These are phyloP conservation scores for Solanum paucissectum DNA, from an alignment of 257 asterid genomes.

Conservation along the genomic window DNA sequence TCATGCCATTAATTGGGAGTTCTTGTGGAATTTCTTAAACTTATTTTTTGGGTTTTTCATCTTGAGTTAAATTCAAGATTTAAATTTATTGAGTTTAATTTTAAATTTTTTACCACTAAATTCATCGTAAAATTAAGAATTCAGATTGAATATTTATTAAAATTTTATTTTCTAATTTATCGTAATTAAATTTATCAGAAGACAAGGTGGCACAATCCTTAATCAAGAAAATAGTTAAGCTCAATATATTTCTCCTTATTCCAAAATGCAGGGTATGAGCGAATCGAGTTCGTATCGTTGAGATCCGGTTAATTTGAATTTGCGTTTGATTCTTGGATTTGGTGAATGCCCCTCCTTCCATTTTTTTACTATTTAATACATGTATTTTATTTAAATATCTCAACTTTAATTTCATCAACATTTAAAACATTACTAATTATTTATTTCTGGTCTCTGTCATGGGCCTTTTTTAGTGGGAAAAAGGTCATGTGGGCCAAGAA, in stretches of 20 bases:
- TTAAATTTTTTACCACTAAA: background rate
- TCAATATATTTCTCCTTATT: background rate
- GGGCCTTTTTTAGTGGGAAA: constrained; percentile 18
- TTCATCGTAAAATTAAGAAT: background rate
- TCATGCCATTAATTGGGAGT: background rate
- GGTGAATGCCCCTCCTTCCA: background rate
- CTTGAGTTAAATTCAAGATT: background rate
- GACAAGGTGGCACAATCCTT: background rate
- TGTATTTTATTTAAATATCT: background rate
- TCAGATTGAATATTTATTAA: background rate
- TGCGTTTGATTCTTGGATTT: background rate
- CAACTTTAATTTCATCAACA: background rate
- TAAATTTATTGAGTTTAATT: background rate
- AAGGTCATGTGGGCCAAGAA: constrained; percentile 17
- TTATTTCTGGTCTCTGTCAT: background rate
- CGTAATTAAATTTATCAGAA: background rate
- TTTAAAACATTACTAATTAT: background rate
- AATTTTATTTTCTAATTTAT: background rate
- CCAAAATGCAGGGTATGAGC: background rate
- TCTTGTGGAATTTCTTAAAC: background rate
- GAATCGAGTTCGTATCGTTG: background rate
- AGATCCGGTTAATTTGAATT: background rate
- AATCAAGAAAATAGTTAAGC: background rate
- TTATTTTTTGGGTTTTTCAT: background rate
- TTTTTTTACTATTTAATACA: background rate